Base-by-base conservation (phyloP, 2,329 filamentous ascomycete genomes). In the Colletotrichum limetticola region DNA sequence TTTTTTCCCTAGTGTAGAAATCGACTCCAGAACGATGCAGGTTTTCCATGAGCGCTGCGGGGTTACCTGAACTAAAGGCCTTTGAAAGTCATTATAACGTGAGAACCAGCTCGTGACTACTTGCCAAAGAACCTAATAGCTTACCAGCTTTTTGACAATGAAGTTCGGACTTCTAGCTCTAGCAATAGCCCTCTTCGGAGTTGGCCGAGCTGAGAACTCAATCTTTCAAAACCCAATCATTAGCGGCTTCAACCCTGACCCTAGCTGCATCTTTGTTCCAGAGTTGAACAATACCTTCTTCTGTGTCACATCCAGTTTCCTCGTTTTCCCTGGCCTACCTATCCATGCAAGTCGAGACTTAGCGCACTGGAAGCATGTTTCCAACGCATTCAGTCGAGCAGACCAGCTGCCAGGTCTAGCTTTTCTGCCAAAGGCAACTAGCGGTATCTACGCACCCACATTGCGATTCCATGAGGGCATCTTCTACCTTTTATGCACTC, bases 291-390 rank as follows among this genome's bases (percentile, higher is more conserved):
- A 83, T n/a, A 86, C 83, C 5, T 88, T 87, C 76, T 88, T 86
- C 77, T 88, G 86, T 74, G 85, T 83, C 2, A 86, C 85, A 0
- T 89, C 87, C 0, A 88, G 85, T 1, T 90, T 89, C 75, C 85
- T 86, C 66, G 81, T 83, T 0, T 89, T 89, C 74, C 87, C 88
- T 0, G 87, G 87, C 0, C 79, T 89, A 5, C 87, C 87, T 0
- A 83, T 90, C 24, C 85, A 89, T 75, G 86, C 86, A 2, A 88
- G 85, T n/a, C 84, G 82, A 66, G 87, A 90, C 75, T 77, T 90
- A 22, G 75, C 82, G 19, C 84, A 85, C 65, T 90, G 87, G 87
- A 86, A 84, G 68, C 81, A 85, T 8, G 76, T 80, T 63, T 82
- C 82, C 66, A 83, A 85, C 52, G 84, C 80, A 4, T 82, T 83